phyloP scores from a whole-genome alignment of 306 rosid species.

The Cotoneaster glaucophyllus region DNA sequence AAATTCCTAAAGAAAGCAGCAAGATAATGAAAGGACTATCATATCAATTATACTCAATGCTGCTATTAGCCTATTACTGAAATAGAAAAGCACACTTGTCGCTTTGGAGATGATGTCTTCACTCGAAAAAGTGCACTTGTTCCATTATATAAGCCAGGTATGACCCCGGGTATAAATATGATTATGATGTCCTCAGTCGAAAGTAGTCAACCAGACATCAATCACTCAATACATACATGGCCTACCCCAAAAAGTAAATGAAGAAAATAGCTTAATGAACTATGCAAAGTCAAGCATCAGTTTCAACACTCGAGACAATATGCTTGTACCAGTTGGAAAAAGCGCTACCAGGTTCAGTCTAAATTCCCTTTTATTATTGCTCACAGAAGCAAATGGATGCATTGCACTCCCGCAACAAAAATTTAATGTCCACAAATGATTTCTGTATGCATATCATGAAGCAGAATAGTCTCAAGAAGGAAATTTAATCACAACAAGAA shows the following conservation, averaged over 20 bases:
- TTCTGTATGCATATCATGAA: neutral
- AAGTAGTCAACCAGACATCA: neutral
- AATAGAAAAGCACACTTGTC: neutral
- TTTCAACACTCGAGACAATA: neutral
- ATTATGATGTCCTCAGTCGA: neutral
- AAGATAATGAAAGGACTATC: constrained; percentile 7
- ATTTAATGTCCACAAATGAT: neutral
- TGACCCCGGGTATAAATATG: neutral
- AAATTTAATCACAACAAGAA: neutral
- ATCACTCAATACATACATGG: neutral
- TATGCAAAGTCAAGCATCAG: neutral
- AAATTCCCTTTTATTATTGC: neutral
- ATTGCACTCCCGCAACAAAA: neutral
- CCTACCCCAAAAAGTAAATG: neutral
- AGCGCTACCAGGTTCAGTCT: neutral
- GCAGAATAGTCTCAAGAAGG: neutral
- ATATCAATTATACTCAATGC: neutral
- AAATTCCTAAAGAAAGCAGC: constrained; percentile 35
- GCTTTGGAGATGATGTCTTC: neutral
- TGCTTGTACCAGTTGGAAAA: neutral
- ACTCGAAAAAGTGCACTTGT: neutral
- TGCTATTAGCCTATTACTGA: neutral
- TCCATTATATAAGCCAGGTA: neutral
- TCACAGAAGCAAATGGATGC: neutral
- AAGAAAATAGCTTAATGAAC: neutral